Evolutionary conservation across 768 basidiomycete species (phyloP).

Genomic region (Lactarius hengduanensis): DNA sequence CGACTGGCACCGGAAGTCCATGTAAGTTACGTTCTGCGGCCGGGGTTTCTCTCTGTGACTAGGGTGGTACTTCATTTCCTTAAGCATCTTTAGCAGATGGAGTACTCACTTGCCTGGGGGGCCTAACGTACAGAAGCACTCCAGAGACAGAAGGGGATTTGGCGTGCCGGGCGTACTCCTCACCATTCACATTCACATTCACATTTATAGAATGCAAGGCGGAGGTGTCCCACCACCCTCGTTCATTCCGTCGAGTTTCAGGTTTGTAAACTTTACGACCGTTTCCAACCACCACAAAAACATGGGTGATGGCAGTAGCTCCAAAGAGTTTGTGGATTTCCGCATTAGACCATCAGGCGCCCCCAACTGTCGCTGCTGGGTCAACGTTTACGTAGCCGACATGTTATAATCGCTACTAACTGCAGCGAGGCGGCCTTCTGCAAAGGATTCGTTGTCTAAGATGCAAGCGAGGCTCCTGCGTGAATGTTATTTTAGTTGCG

Average conservation of each 20-base stretch:
- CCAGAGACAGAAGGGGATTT: constrained; percentile 20
- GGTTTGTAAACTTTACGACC: constrained; percentile 23
- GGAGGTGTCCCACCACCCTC: constrained; percentile 17
- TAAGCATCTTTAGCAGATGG: constrained; percentile 13
- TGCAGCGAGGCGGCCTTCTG: constrained; percentile 27
- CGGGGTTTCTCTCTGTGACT: background rate
- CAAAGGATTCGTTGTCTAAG: constrained; percentile 22
- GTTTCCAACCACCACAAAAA: constrained; percentile 14
- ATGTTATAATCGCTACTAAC: constrained; percentile 24
- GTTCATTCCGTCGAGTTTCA: constrained; percentile 18
- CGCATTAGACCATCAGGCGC: constrained; percentile 14
- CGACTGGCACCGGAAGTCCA: constrained; percentile 20
- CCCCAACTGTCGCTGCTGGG: constrained; percentile 20
- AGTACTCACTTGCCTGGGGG: constrained; percentile 17
- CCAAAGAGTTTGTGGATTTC: constrained; percentile 15
- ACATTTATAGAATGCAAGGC: constrained; percentile 26
- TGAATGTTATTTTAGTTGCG: constrained; percentile 13
- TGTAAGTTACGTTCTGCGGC: background rate
- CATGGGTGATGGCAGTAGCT: constrained; percentile 17
- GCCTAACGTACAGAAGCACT: constrained; percentile 8
- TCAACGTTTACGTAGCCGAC: constrained; percentile 24
- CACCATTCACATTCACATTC: constrained; percentile 17
- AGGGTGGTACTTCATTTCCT: constrained; percentile 10
- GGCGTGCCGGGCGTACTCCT: constrained; percentile 18
- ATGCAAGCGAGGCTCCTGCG: constrained; percentile 17